phyloP scores from a whole-genome alignment of 345 rosid species.

The Lepidium didymum region DNA sequence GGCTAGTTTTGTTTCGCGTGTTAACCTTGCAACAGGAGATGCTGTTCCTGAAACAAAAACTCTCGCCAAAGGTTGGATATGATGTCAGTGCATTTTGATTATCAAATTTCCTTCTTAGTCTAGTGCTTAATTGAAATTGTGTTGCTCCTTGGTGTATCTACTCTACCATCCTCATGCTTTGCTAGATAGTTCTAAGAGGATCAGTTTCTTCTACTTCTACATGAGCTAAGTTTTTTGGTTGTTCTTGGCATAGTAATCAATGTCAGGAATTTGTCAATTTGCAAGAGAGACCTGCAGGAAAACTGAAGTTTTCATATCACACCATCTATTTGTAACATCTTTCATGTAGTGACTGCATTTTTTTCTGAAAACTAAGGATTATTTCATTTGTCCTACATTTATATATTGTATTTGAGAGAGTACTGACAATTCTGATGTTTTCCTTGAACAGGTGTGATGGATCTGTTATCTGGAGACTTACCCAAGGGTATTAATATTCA shows the following conservation, averaged over 20 bases:
- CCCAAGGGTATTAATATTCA: slow-evolving; percentile 89
- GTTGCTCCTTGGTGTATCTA: neutral
- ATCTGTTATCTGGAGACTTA: slow-evolving; percentile 83
- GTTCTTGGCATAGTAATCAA: neutral
- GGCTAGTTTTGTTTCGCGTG: slow-evolving; percentile 65
- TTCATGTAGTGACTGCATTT: neutral
- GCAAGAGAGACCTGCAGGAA: neutral
- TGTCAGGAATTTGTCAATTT: neutral
- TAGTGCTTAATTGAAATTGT: neutral
- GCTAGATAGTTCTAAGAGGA: neutral
- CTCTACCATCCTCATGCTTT: neutral
- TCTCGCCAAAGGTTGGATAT: slow-evolving; percentile 66
- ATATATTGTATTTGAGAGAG: neutral
- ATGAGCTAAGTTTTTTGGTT: neutral
- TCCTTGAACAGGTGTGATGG: slow-evolving; percentile 59
- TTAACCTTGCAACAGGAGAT: slow-evolving; percentile 84
- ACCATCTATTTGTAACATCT: neutral
- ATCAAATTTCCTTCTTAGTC: neutral
- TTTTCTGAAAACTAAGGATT: neutral
- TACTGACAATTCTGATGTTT: slow-evolving; percentile 17
- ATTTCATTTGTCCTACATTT: neutral
- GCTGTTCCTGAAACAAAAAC: slow-evolving; percentile 92
- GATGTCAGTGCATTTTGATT: neutral
- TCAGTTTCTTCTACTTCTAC: neutral
- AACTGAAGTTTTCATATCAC: neutral